These are phyloP conservation scores for Caryopteris hybrid DNA, from an alignment of 305 asterid genomes.

Conservation along the genomic window DNA sequence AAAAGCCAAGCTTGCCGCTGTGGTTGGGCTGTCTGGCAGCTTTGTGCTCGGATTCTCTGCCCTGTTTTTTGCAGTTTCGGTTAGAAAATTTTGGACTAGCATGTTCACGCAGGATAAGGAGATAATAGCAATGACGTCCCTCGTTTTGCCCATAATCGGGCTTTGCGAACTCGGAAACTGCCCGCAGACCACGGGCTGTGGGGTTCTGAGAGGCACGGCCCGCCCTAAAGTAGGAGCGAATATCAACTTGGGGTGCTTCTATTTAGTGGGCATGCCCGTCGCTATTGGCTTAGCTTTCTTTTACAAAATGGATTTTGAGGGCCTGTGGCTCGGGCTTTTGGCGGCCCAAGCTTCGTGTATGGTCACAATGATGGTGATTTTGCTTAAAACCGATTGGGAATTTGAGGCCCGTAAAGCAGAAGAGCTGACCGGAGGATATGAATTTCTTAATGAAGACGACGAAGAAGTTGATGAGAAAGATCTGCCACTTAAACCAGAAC, in stretches of 20 bases:
- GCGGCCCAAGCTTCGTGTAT: constrained; percentile 64
- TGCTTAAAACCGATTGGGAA: constrained; percentile 58
- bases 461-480: constrained; percentile 13
- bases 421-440: constrained; percentile 29
- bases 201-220: constrained; percentile 69
- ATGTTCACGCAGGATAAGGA: constrained; percentile 57
- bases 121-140: constrained; percentile 40
- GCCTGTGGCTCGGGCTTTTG: constrained; percentile 61
- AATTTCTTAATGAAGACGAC: constrained; percentile 13
- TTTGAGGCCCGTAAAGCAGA: constrained; percentile 43
- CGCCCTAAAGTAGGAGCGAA: constrained; percentile 74
- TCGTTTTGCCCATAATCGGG: constrained; percentile 59
- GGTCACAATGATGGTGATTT: constrained; percentile 47
- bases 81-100: constrained; percentile 46
- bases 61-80: constrained; percentile 37
- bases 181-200: constrained; percentile 77
- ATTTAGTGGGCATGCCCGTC: constrained; percentile 62
- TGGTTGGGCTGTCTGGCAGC: constrained; percentile 43
- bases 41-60: constrained; percentile 43
- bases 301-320: constrained; percentile 45
- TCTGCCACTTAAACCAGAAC: constrained; percentile 6
- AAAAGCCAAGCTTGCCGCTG: constrained; percentile 43
- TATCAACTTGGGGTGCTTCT: constrained; percentile 61
- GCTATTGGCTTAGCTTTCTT: constrained; percentile 50
- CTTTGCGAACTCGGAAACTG: constrained; percentile 67